phyloP scores from a whole-genome alignment of 768 basidiomycete genomes.

The Cubamyces sp. region DNA sequence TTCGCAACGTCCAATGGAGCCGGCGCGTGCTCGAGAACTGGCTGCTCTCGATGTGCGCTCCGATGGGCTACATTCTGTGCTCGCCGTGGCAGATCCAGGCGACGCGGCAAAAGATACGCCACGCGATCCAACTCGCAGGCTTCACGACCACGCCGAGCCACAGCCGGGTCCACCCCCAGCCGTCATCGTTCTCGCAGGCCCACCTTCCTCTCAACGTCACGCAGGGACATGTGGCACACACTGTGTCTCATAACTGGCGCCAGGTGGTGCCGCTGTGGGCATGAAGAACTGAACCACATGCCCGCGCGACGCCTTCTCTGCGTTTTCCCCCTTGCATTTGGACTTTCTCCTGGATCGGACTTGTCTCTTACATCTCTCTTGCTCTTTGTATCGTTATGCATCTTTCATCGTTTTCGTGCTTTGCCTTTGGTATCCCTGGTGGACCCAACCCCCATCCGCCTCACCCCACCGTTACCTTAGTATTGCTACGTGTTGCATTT shows the following conservation, averaged over 20 bases:
- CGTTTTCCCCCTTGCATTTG: too few species aligned
- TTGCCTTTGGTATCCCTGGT: constrained; percentile 2
- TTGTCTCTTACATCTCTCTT: background rate
- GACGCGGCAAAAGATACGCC: constrained; percentile 54
- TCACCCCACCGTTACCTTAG: constrained; percentile 12
- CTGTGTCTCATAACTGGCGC: too few species aligned
- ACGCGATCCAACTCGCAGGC: constrained; percentile 47
- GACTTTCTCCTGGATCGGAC: background rate
- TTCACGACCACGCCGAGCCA: constrained; percentile 1
- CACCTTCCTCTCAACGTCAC: background rate
- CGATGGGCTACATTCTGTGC: constrained; percentile 64
- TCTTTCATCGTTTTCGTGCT: constrained; percentile 11
- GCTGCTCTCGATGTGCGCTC: constrained; percentile 60
- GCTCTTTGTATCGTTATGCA: constrained; percentile 23
- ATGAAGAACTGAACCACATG: too few species aligned
- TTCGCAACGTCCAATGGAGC: constrained; percentile 60
- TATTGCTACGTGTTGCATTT: constrained; percentile 19
- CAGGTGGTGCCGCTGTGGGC: too few species aligned
- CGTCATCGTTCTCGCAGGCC: background rate
- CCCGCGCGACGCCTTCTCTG: too few species aligned
- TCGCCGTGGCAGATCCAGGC: constrained; percentile 47
- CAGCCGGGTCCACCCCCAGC: background rate
- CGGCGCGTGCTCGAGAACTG: constrained; percentile 56
- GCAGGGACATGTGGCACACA: too few species aligned
- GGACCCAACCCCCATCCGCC: background rate